A percentile compares a stretch with the other conserved stretches of the same genome.
These are phyloP conservation scores for Phytophthora vignae DNA, from an alignment of 352 stramenopile species.

Conservation along the genomic window DNA sequence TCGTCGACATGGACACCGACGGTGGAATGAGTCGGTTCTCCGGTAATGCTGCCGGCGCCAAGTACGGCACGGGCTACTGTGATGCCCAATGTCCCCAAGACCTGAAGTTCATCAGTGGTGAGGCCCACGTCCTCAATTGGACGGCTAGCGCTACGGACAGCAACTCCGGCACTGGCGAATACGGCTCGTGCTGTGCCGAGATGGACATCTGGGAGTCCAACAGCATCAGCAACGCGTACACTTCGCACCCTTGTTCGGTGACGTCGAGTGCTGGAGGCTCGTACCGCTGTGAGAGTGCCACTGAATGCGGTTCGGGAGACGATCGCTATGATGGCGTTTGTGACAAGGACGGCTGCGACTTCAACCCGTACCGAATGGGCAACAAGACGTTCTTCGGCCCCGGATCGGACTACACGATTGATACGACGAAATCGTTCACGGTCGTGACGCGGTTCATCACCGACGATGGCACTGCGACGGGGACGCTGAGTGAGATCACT, in stretches of 20 bases:
- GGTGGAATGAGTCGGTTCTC: constrained; percentile 33
- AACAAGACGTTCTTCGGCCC: constrained; percentile 14
- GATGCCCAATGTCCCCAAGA: constrained; percentile 59
- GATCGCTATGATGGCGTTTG: constrained; percentile 8
- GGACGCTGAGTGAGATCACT: constrained; percentile 9
- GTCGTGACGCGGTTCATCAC: constrained; percentile 19
- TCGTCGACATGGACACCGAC: constrained; percentile 58
- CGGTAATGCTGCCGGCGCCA: neutral
- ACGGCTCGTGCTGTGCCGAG: constrained; percentile 59
- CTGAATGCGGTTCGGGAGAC: constrained; percentile 10
- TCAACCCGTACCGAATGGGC: constrained; percentile 19
- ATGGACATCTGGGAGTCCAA: constrained; percentile 58
- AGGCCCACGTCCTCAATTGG: constrained; percentile 57
- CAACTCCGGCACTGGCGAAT: constrained; percentile 46
- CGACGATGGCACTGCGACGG: constrained; percentile 13
- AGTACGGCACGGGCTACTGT: constrained; percentile 26
- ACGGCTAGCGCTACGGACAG: constrained; percentile 15
- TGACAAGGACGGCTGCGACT: constrained; percentile 17
- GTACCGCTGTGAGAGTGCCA: constrained; percentile 29
- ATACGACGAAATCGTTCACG: constrained; percentile 15
- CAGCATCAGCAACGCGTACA: constrained; percentile 44
- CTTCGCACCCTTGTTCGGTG: constrained; percentile 45
- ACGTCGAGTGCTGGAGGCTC: constrained; percentile 23
- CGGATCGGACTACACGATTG: constrained; percentile 9
- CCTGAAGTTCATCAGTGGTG: constrained; percentile 66